Percentiles rank a stretch among this genome's conserved stretches.
These are phyloP conservation scores for Stachybotrys elegans DNA, from an alignment of 2,329 filamentous ascomycete genomes.

Conservation along the genomic window DNA sequence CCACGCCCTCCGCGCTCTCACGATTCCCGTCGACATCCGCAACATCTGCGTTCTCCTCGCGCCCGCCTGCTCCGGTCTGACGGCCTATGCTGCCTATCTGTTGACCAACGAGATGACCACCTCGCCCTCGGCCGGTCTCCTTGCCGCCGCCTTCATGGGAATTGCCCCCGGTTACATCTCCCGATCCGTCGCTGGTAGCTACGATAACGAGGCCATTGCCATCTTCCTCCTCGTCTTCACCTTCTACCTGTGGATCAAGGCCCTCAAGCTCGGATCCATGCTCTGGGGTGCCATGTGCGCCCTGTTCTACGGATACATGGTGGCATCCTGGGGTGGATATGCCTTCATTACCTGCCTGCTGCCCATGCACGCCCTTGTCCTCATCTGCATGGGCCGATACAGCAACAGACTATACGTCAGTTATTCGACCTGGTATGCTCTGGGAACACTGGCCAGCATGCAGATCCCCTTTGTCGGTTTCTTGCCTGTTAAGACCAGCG, in stretches of 20 bases:
- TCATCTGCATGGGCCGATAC: slow-evolving; percentile 95
- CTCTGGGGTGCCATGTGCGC: slow-evolving; percentile 94
- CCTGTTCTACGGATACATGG: slow-evolving; percentile 99
- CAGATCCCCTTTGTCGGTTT: slow-evolving; percentile 99
- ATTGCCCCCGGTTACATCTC: slow-evolving; percentile 98
- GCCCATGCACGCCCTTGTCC: slow-evolving; percentile 86
- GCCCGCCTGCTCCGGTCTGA: slow-evolving; percentile 89
- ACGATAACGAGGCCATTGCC: slow-evolving; percentile 98
- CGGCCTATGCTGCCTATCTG: slow-evolving; percentile 87
- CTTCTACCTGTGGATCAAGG: slow-evolving; percentile 99
- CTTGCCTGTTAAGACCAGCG: slow-evolving; percentile 90
- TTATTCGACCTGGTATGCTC: slow-evolving; percentile 96
- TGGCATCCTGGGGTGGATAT: slow-evolving; percentile 98
- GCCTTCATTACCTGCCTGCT: slow-evolving; percentile 98
- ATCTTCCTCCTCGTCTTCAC: slow-evolving; percentile 98
- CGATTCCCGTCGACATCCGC: slow-evolving; percentile 93
- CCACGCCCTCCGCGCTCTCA: slow-evolving; percentile 82
- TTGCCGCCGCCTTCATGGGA: slow-evolving; percentile 94
- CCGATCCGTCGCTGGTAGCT: slow-evolving; percentile 93
- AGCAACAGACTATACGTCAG: slow-evolving; percentile 91
- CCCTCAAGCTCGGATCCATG: slow-evolving; percentile 91
- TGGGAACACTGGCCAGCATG: slow-evolving; percentile 96
- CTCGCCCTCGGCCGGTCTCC: slow-evolving; percentile 89
- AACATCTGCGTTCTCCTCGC: slow-evolving; percentile 98
- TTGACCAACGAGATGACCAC: slow-evolving; percentile 95